A percentile compares a stretch with the other conserved stretches of the same genome.
Conservation (phyloP, 1,139 yeast species). For the Kodamaea suecica region DNA sequence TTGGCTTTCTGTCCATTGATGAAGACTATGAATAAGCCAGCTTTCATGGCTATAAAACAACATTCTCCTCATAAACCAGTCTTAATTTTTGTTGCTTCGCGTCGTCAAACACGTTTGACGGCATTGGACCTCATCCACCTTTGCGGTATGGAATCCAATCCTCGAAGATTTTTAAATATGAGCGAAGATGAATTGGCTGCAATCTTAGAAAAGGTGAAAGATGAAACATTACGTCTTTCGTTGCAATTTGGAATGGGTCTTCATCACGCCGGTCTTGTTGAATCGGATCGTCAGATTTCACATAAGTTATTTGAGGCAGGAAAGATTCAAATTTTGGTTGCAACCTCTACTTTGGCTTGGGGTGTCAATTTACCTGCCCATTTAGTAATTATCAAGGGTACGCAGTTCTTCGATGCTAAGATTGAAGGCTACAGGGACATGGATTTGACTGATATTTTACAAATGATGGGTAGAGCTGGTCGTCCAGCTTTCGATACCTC, state of each 20-base stretch:
- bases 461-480: conserved; percentile 95
- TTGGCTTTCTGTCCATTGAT: conserved; percentile 91
- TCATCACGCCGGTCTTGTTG: conserved; percentile 97
- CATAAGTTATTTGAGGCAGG: conserved; percentile 82
- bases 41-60: conserved; percentile 92
- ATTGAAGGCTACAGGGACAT: conserved; percentile 78
- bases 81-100: conserved; percentile 90
- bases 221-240: conserved; percentile 80
- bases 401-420: conserved; percentile 82
- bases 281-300: conserved; percentile 81
- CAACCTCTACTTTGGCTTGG: conserved; percentile 96
- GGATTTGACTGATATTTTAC: conserved; percentile 89
- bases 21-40: conserved; percentile 98
- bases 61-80: conserved; percentile 95
- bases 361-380: conserved; percentile 97
- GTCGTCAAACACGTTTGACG: conserved; percentile 94
- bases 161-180: conserved; percentile 81
- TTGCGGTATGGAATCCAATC: conserved; percentile 93
- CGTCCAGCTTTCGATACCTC: conserved; percentile 95
- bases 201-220: conserved; percentile 68
- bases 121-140: conserved; percentile 89
- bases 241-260: conserved; percentile 94
- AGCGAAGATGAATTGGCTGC: conserved; percentile 67
- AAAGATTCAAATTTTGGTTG: conserved; percentile 84
- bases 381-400: conserved; percentile 89